A percentile compares a stretch with the other conserved stretches of the same genome.
Evolutionary conservation across 352 stramenopile species (phyloP).

Genomic region (Blastocystis hominis): DNA sequence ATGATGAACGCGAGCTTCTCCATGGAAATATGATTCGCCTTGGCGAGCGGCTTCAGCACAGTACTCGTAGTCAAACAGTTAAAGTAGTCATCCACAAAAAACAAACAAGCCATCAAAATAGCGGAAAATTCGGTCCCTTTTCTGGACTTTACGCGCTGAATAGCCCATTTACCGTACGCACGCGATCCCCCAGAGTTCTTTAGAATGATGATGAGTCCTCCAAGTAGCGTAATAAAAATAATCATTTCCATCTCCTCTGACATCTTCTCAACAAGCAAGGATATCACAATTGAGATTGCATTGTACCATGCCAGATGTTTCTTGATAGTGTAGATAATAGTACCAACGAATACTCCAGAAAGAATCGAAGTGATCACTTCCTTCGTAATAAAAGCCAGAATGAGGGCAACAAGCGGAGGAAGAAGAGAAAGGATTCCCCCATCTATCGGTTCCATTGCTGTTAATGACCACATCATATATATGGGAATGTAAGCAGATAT

Average conservation of each 20-base stretch:
- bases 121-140: conserved; percentile 44
- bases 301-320: neutral
- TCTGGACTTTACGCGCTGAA: conserved; percentile 20
- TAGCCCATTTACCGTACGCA: conserved; percentile 47
- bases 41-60: conserved; percentile 29
- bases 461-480: neutral
- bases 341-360: conserved; percentile 25
- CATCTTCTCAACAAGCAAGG: conserved; percentile 39
- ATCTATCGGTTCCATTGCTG: conserved; percentile 29
- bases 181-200: conserved; percentile 45
- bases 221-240: conserved; percentile 49
- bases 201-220: conserved; percentile 51
- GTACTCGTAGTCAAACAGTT: conserved; percentile 54
- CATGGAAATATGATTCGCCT: conserved; percentile 22
- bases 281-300: conserved; percentile 28
- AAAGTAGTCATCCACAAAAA: conserved; percentile 58
- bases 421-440: conserved; percentile 31
- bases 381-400: conserved; percentile 57
- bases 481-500: no score
- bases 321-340: conserved; percentile 48
- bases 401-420: conserved; percentile 27
- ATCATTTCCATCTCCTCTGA: conserved; percentile 56
- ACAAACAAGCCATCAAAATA: conserved; percentile 19
- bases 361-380: conserved; percentile 51
- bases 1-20: conserved; percentile 56